phyloP scores from a whole-genome alignment of 345 rosid genomes.

The Capsella bursapastoris region DNA sequence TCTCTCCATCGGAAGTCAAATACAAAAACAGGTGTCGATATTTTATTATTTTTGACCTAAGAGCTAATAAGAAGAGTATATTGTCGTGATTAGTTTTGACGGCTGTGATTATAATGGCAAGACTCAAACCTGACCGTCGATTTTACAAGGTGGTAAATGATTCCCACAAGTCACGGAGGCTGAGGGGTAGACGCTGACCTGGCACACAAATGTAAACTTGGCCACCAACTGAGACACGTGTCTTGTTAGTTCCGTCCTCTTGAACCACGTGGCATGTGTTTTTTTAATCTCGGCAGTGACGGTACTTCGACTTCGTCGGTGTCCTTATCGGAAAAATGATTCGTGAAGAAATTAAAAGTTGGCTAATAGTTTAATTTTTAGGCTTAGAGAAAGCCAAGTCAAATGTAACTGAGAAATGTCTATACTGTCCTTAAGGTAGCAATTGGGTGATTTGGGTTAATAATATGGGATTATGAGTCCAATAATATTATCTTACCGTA shows the following conservation, averaged over 20 bases:
- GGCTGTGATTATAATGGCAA: background rate
- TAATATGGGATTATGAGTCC: no score
- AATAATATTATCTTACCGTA: no score
- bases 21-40: constrained; percentile 17
- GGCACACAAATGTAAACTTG: constrained; percentile 13
- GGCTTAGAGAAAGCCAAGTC: background rate
- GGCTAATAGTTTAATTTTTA: background rate
- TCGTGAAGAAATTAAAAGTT: constrained; percentile 6
- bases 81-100: constrained; percentile 24
- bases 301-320: constrained; percentile 33
- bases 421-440: background rate
- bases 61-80: constrained; percentile 15
- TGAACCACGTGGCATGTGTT: constrained; percentile 19
- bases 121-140: background rate
- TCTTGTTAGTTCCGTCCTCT: constrained; percentile 9
- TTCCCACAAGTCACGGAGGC: constrained; percentile 42
- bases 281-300: background rate
- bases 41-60: background rate
- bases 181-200: constrained; percentile 24
- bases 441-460: no score
- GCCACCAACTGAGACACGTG: constrained; percentile 26
- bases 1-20: constrained; percentile 22
- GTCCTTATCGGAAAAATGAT: constrained; percentile 26
- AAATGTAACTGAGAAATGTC: constrained; percentile 10
- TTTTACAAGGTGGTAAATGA: constrained; percentile 4